Conservation (phyloP, 2,329 filamentous ascomycete genomes). For the Alternaria arborescens region DNA sequence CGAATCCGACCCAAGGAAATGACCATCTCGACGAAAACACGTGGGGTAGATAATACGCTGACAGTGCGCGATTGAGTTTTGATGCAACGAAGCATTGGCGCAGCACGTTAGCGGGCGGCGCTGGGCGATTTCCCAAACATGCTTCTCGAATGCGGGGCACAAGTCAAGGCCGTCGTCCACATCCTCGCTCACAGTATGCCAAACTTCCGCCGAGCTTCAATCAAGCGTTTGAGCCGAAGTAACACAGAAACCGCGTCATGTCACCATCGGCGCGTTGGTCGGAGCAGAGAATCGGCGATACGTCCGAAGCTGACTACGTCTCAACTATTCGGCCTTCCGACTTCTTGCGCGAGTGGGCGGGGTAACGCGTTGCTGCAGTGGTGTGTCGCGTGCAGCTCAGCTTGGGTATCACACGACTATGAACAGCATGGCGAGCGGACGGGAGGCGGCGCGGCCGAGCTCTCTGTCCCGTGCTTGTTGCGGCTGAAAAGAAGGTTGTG, state of each 20-base stretch:
- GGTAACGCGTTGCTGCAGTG: neutral
- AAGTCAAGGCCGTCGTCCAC: neutral
- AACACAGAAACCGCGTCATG: neutral
- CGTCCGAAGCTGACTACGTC: neutral
- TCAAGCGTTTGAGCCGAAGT: neutral
- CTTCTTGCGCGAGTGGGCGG: neutral
- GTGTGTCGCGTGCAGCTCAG: neutral
- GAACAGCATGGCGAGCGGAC: neutral
- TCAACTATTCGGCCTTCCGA: neutral
- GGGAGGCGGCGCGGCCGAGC: neutral
- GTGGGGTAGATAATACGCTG: constrained; percentile 11
- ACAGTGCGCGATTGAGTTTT: neutral
- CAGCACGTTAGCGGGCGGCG: neutral
- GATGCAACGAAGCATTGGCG: neutral
- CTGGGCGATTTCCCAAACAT: neutral
- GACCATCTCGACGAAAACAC: neutral
- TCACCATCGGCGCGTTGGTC: neutral
- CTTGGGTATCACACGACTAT: neutral
- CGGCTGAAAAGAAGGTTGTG: neutral
- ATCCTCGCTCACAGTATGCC: neutral
- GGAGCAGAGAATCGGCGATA: neutral
- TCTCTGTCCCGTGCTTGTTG: neutral
- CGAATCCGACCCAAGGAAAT: neutral
- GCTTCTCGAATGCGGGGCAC: neutral
- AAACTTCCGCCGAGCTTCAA: neutral